A percentile compares a stretch with the other conserved stretches of the same genome.
phyloP scores from a whole-genome alignment of 768 basidiomycete genomes.

The Leccinum variicolor region DNA sequence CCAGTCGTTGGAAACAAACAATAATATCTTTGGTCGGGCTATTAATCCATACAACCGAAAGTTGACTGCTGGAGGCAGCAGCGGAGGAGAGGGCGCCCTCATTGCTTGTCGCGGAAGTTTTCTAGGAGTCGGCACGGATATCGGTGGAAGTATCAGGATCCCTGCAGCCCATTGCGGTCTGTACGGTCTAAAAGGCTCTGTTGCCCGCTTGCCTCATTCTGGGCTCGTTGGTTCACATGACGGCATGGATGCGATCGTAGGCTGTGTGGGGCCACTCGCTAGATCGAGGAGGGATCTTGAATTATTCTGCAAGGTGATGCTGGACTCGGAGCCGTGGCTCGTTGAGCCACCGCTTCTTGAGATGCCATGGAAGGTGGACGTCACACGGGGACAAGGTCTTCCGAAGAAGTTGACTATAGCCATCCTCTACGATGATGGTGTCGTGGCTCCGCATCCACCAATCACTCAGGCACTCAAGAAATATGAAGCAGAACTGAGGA shows the following conservation, averaged over 20 bases:
- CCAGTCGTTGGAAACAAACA: slow-evolving; percentile 52
- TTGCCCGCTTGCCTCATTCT: slow-evolving; percentile 49
- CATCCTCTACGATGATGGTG: slow-evolving; percentile 49
- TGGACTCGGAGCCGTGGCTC: slow-evolving; percentile 46
- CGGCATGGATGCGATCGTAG: slow-evolving; percentile 52
- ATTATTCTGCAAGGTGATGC: slow-evolving; percentile 46
- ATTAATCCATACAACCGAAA: slow-evolving; percentile 61
- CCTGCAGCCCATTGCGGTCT: slow-evolving; percentile 41
- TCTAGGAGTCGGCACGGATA: slow-evolving; percentile 44
- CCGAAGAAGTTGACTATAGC: slow-evolving; percentile 43
- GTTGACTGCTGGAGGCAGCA: slow-evolving; percentile 44
- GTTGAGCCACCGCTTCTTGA: slow-evolving; percentile 44
- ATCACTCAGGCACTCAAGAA: slow-evolving; percentile 39
- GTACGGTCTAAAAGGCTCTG: slow-evolving; percentile 46
- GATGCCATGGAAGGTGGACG: slow-evolving; percentile 45
- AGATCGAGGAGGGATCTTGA: slow-evolving; percentile 47
- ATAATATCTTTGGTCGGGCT: slow-evolving; percentile 55
- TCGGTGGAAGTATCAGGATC: slow-evolving; percentile 45
- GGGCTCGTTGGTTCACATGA: slow-evolving; percentile 48
- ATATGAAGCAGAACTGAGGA: slow-evolving; percentile 37
- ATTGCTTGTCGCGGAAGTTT: slow-evolving; percentile 42
- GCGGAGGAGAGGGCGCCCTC: slow-evolving; percentile 47
- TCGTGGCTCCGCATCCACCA: slow-evolving; percentile 49
- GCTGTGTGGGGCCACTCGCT: slow-evolving; percentile 47
- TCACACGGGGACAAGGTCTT: slow-evolving; percentile 36